These are phyloP conservation scores for Trebouxia sp. DNA, from an alignment of 139 green algal species.

Conservation along the genomic window DNA sequence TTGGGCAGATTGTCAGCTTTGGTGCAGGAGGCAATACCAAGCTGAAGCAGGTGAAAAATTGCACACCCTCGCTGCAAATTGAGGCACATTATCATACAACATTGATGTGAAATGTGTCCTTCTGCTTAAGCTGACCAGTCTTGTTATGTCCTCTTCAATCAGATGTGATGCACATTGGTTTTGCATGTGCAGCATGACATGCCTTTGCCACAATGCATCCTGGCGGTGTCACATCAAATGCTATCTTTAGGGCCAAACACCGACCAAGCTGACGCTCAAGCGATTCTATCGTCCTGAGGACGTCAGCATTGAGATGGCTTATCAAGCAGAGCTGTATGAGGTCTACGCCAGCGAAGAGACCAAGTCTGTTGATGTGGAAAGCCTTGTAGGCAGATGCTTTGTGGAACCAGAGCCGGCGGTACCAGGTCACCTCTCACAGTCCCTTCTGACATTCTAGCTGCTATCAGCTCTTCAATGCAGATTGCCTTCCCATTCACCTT, in stretches of 20 bases:
- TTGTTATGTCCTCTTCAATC: not conserved
- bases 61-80: not conserved
- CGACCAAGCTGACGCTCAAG: conserved; percentile 52
- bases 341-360: conserved; percentile 72
- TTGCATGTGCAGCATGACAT: not conserved
- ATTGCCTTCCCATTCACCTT: not conserved
- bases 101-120: not conserved
- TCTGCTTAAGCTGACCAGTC: not conserved
- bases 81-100: not conserved
- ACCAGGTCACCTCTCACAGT: not conserved
- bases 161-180: not conserved
- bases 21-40: conserved; percentile 32
- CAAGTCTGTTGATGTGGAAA: conserved; percentile 50
- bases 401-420: conserved; percentile 32
- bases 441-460: not conserved
- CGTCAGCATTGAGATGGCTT: conserved; percentile 70
- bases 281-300: conserved; percentile 94
- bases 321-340: conserved; percentile 73
- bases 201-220: not conserved
- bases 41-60: conserved; percentile 34
- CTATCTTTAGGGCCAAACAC: not conserved
- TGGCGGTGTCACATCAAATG: not conserved
- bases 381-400: conserved; percentile 61
- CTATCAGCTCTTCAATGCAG: not conserved
- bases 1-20: conserved; percentile 71